A percentile compares a stretch with the other conserved stretches of the same genome.
Conservation (phyloP, 306 rosid species). For the Abrus pulchellus region DNA sequence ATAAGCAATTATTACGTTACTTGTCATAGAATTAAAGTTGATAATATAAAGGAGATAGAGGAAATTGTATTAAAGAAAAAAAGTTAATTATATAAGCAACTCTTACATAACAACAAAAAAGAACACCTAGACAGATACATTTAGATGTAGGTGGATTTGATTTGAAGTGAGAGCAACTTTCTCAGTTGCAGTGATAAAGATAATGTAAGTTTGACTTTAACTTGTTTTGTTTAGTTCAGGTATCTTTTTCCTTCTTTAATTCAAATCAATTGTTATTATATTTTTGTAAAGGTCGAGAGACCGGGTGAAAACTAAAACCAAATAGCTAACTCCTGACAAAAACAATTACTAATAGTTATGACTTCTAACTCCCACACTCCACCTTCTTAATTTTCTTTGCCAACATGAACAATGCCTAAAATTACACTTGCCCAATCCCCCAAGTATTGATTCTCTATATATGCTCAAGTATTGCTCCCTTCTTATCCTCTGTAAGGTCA, state of each 20-base stretch:
- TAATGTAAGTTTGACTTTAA: too few species aligned
- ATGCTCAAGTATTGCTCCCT: background rate
- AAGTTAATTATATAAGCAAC: too few species aligned
- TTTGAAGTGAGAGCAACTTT: too few species aligned
- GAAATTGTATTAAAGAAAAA: too few species aligned
- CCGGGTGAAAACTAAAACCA: background rate
- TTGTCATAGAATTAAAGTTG: too few species aligned
- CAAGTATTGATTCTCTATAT: background rate
- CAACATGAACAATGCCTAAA: slow-evolving; percentile 1
- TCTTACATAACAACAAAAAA: too few species aligned
- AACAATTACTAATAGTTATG: slow-evolving; percentile 46
- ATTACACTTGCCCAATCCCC: background rate
- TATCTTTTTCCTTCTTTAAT: background rate
- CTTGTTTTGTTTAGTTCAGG: background rate
- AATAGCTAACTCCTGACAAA: slow-evolving; percentile 45
- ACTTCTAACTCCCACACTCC: slow-evolving; percentile 26
- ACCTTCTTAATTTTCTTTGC: slow-evolving; percentile 39
- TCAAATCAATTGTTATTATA: background rate
- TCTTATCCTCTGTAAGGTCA: background rate
- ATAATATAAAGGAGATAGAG: too few species aligned
- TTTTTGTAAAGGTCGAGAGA: background rate
- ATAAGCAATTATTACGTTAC: too few species aligned
- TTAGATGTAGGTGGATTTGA: too few species aligned
- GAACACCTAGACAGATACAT: too few species aligned
- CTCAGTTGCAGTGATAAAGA: too few species aligned